Base-by-base conservation (phyloP, 176 grass and related monocot species). In the Triticum turgidum region DNA sequence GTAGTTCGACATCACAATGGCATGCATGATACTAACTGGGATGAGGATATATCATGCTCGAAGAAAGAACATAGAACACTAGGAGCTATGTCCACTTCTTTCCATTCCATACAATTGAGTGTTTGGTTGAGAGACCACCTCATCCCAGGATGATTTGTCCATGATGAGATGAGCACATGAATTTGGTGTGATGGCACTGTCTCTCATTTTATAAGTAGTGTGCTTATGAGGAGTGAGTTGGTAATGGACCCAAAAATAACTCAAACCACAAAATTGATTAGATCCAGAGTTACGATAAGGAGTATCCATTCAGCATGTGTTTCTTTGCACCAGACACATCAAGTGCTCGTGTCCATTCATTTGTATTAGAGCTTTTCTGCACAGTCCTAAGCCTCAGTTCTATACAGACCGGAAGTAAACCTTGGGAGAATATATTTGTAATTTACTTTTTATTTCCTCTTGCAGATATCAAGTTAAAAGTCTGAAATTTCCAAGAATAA, bases 31-130 rank as follows among this genome's bases (percentile, higher is more conserved):
- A 22, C 47, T 38, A 78, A 0, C 4, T 42, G 22, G 79, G 22
- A 56, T 42, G 12, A 32, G 15, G 29, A 41, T 81, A 75, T 77
- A 81, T 32, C 11, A 69, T 69, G 11, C 47, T 37, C 14, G 8
- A 49, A 82, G 73, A 86, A 86, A 80, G 13, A 10, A 59, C 33
- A 77, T 49, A 25, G 62, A 69, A 77, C 58, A 39, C 14, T 73
- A 84, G 29, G 39, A 78, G n/a, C 7, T 17, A 3, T 24, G 66
- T 82, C 47, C 39, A 29, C 11, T 45, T 75, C 4, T 59, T 59
- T 59, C 21, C 54, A 24, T 75, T 49, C 15, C 42, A 75, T 18
- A 29, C 12, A 22, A 73, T 47, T 25, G 9, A 42, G n/a, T 75
- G 42, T 51, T 75, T 9, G 3, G 42, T 75, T 75, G 42, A 29